A percentile compares a stretch with the other conserved stretches of the same genome.
These are phyloP conservation scores for Brasenia schreberi DNA, from an alignment of 164 flowering plant genomes.

Conservation along the genomic window DNA sequence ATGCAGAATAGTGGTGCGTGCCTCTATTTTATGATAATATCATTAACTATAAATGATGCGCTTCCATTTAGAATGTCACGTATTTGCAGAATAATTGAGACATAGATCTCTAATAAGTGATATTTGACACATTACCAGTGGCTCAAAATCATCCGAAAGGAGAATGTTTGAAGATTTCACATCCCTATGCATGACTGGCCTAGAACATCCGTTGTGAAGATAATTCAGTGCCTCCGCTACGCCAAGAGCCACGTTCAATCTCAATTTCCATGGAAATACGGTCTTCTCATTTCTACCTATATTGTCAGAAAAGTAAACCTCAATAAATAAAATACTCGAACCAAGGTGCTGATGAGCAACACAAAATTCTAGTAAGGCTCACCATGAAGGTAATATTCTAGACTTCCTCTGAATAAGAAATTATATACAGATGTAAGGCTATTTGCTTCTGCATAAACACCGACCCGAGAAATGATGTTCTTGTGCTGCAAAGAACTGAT, in stretches of 20 bases:
- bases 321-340: background rate
- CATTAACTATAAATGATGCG: too few relatives aligned
- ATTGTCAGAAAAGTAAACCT: constrained; percentile 9
- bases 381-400: constrained; percentile 74
- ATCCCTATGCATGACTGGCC: constrained; percentile 79
- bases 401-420: constrained; percentile 52
- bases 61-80: background rate
- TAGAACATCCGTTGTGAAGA: constrained; percentile 47
- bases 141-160: constrained; percentile 45
- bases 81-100: background rate
- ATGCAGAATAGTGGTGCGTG: too few relatives aligned
- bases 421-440: constrained; percentile 61
- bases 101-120: too few relatives aligned
- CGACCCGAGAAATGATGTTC: constrained; percentile 45
- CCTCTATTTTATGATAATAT: too few relatives aligned
- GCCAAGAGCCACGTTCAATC: constrained; percentile 55
- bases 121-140: constrained; percentile 82
- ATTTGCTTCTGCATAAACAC: constrained; percentile 48
- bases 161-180: constrained; percentile 93
- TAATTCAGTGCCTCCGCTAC: constrained; percentile 76
- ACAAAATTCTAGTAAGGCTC: constrained; percentile 7
- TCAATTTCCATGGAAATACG: constrained; percentile 55
- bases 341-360: too few relatives aligned
- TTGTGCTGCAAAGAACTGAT: constrained; percentile 47
- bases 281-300: constrained; percentile 21